Evolutionary conservation across 1,139 yeast species (phyloP), one percentile per base, ranked within the genome.

Genomic region (Blastobotrys aristatus): DNA sequence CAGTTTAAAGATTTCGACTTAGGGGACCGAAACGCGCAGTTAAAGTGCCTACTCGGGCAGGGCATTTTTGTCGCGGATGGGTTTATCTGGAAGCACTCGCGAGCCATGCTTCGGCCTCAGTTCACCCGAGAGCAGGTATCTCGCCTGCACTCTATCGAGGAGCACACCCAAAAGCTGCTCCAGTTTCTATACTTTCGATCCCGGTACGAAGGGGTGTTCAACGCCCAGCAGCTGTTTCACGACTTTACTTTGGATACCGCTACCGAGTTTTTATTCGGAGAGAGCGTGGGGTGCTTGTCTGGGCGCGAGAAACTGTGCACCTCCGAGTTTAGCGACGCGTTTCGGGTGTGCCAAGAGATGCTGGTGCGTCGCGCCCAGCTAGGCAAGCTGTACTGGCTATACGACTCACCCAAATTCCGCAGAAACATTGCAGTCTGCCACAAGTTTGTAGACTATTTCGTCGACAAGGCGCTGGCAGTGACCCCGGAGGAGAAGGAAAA

Each of bases 21-120:
- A 45, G 82, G 80, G 1, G 57, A 59, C 1, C 70, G 82, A 54
- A 73, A 73, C 60, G 57, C 57, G 4, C 70, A 66, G 49, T 66
- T 76, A 55, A 50, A 51, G 36, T 77, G 77, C 1, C 60, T 75
- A 27, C 65, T 78, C 34, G 82, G 82, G 6, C 74, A 75, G 50
- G 82, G 82, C 3, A 76, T 78, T 46, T 78, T 78, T 62, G 76
- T 81, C 2, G 67, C 75, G 35, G 80, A 76, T 53, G 77, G 77
- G 13, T 66, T 63, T 39, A 76, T 75, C 2, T 78, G 83, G 83
- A 71, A 75, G 53, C 79, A 76, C 57, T 73, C 80, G 17, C 64
- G 83, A 40, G 74, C 79, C 2, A 67, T 78, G 77, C 70, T 78
- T 53, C 68, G 82, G 48, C 82, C 83, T 2, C 81, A 76, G 59